phyloP scores from a whole-genome alignment of 305 asterid species.

The Stenogyne calaminthoides region DNA sequence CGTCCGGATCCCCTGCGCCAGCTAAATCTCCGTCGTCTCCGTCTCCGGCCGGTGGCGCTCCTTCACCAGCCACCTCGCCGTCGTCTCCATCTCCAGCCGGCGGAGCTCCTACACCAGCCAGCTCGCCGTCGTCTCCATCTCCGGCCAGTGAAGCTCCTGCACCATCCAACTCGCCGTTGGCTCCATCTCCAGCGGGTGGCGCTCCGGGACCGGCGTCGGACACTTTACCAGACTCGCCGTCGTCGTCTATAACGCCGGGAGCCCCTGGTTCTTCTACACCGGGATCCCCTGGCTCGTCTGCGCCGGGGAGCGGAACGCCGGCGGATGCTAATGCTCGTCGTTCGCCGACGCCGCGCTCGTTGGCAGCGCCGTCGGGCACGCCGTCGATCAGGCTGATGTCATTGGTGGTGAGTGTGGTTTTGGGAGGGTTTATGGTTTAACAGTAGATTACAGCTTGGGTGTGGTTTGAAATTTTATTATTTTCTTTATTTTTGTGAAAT shows the following conservation, averaged over 20 bases:
- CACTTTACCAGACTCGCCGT: neutral
- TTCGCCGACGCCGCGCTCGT: constrained; percentile 26
- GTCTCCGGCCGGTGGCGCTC: neutral
- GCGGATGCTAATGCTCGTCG: constrained; percentile 27
- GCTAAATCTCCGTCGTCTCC: constrained; percentile 6
- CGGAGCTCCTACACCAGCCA: neutral
- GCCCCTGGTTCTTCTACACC: constrained; percentile 18
- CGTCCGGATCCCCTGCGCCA: neutral
- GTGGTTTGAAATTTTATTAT: neutral
- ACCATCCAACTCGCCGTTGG: neutral
- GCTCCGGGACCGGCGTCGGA: constrained; percentile 3
- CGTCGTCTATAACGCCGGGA: constrained; percentile 26
- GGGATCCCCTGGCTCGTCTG: constrained; percentile 13
- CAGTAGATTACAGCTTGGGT: neutral
- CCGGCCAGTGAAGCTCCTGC: constrained; percentile 17
- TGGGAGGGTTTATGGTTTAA: constrained; percentile 28
- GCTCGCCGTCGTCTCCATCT: constrained; percentile 1
- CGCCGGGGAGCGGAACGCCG: constrained; percentile 32
- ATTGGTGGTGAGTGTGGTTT: constrained; percentile 29
- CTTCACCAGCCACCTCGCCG: neutral
- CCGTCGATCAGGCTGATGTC: constrained; percentile 24
- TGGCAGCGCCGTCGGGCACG: constrained; percentile 33
- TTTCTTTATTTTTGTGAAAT: constrained; percentile 9
- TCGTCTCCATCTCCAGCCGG: neutral
- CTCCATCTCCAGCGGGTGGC: constrained; percentile 13